Percentiles rank a stretch among this genome's conserved stretches.
These are phyloP conservation scores for Cubamyces sp. DNA, from an alignment of 768 basidiomycete species.

Conservation along the genomic window DNA sequence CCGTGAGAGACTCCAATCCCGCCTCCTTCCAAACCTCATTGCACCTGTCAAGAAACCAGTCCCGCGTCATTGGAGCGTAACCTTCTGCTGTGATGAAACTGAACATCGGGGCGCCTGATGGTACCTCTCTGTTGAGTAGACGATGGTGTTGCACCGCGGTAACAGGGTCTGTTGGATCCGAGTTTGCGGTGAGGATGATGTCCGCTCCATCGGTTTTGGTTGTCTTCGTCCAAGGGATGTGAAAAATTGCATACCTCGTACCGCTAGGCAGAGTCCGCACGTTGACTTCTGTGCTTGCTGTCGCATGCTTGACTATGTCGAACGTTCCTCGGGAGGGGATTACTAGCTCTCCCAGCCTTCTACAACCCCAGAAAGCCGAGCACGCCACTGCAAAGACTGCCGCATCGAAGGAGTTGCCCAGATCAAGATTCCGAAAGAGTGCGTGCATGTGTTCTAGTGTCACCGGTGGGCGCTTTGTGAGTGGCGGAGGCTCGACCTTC, in stretches of 20 bases:
- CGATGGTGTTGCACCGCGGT: conserved; percentile 34
- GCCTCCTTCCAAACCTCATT: conserved; percentile 20
- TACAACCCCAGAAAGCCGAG: conserved; percentile 41
- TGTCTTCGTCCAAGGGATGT: conserved; percentile 44
- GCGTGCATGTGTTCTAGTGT: conserved; percentile 39
- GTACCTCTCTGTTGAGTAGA: background rate
- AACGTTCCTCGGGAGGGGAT: conserved; percentile 3
- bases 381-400: conserved; percentile 42
- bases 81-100: background rate
- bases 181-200: conserved; percentile 32
- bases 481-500: conserved; percentile 30
- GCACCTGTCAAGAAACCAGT: conserved; percentile 20
- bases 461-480: conserved; percentile 37
- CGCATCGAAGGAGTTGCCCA: conserved; percentile 36
- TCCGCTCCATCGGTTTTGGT: conserved; percentile 33
- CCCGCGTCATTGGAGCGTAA: conserved; percentile 10
- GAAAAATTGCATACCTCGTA: conserved; percentile 25
- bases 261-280: background rate
- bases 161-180: conserved; percentile 23
- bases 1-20: conserved; percentile 3
- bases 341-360: conserved; percentile 27
- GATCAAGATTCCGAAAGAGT: conserved; percentile 31
- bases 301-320: conserved; percentile 4
- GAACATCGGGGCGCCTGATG: conserved; percentile 1
- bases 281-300: background rate